phyloP scores from a whole-genome alignment of 257 asterid genomes.

The Phtheirospermum japonicum region DNA sequence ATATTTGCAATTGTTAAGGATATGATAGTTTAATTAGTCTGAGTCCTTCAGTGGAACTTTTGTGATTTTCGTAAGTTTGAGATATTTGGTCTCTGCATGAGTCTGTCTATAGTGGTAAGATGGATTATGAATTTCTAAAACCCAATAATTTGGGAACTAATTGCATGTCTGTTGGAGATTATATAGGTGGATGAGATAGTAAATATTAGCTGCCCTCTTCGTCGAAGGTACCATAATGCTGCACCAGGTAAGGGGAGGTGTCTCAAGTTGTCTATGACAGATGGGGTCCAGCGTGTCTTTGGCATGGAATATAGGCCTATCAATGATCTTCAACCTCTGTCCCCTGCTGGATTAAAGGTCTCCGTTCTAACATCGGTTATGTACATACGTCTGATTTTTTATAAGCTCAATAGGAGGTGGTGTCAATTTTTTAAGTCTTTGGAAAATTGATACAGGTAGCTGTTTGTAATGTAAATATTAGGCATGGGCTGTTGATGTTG shows the following conservation, averaged over 20 bases:
- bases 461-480: slow-evolving; percentile 70
- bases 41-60: neutral
- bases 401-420: slow-evolving; percentile 21
- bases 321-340: slow-evolving; percentile 66
- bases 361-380: slow-evolving; percentile 3
- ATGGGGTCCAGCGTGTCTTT: slow-evolving; percentile 88
- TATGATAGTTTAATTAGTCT: neutral
- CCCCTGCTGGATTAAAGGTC: slow-evolving; percentile 91
- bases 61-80: neutral
- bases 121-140: slow-evolving; percentile 11
- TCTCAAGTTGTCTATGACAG: slow-evolving; percentile 90
- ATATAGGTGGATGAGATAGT: slow-evolving; percentile 88
- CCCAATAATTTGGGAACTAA: too few relatives aligned
- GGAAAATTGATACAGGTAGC: slow-evolving; percentile 49
- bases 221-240: slow-evolving; percentile 74
- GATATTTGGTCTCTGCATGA: slow-evolving; percentile 6
- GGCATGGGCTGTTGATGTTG: slow-evolving; percentile 84
- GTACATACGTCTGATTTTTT: slow-evolving; percentile 14
- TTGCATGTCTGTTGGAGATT: too few relatives aligned
- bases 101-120: neutral
- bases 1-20: slow-evolving; percentile 3
- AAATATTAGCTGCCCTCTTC: slow-evolving; percentile 77
- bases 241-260: slow-evolving; percentile 84
- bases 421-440: slow-evolving; percentile 9
- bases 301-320: slow-evolving; percentile 96